Conservation (phyloP, 108 stramenopile genomes). For the Bacterosira constricta region DNA sequence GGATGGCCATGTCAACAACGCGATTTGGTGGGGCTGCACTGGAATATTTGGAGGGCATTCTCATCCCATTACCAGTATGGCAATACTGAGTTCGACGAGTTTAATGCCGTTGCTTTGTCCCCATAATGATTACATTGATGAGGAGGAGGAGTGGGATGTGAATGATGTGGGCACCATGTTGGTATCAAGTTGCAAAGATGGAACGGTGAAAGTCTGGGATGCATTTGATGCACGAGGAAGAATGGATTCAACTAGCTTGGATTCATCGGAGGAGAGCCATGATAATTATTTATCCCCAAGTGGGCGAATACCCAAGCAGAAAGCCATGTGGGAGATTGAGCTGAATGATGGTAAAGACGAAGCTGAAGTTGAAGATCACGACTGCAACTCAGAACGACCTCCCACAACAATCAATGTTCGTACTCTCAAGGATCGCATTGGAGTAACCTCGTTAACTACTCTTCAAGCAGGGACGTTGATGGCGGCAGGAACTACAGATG, state of each 20-base stretch:
- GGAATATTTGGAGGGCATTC: conserved; percentile 2
- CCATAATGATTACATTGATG: background rate
- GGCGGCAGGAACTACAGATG: conserved; percentile 26
- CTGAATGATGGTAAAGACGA: conserved; percentile 15
- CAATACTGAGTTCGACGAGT: conserved; percentile 13
- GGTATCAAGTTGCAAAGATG: conserved; percentile 6
- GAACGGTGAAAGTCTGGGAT: conserved; percentile 16
- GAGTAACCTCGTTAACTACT: conserved; percentile 9
- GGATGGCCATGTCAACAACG: conserved; percentile 6
- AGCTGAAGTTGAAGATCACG: background rate
- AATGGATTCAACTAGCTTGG: background rate
- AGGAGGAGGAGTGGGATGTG: background rate
- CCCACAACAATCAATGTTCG: too few species aligned
- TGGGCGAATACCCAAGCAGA: background rate
- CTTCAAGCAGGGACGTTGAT: background rate
- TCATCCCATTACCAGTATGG: conserved; percentile 11
- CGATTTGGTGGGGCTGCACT: conserved; percentile 32
- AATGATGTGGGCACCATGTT: conserved; percentile 12
- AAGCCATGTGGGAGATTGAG: conserved; percentile 30
- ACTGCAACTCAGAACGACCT: too few species aligned
- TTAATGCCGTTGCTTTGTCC: conserved; percentile 3
- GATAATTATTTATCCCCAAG: too few species aligned
- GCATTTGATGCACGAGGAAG: conserved; percentile 11
- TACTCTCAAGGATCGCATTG: background rate
- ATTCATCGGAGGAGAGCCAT: conserved; percentile 11